Base-by-base conservation (phyloP, 495 filamentous ascomycete species). In the Aspergillus heteromorphus region DNA sequence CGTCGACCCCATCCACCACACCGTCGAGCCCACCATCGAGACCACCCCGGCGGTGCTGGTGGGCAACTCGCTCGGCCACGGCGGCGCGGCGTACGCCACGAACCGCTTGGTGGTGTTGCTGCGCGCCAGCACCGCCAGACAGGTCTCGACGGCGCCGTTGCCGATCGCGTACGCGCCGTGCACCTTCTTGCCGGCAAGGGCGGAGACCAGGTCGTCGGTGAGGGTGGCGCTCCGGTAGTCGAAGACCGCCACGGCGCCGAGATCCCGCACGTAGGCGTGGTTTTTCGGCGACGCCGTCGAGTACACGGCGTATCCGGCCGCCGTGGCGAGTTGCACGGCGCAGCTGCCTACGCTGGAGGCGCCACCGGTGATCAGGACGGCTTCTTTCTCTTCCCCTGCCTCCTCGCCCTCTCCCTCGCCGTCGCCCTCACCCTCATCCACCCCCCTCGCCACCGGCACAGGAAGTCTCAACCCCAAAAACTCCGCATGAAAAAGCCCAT, bases 311-410 rank as follows among this genome's bases (percentile, higher is more conserved):
- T 75, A 75, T 2, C 84, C 84, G 0, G 83, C 71, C 1, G 77
- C 75, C 5, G 68, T 65, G 5, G 81, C 82, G n/a, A 85, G 76
- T 61, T 87, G 86, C 49, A 86, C 82, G 0, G 78, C 79, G 51
- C 73, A 75, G 61, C 71, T 65, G 13, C 85, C 85, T 5, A 86
- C 80, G 29, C 76, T 79, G 7, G 73, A 74, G 7, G 77, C 71
- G 34, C 81, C 84, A 23, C 83, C 83, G 76, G 82, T 86, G 48
- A 86, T 62, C 7, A 86, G 57, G n/a, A n/a, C 0, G 87, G 41
- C 3, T 65, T 68, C 51, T 80, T 64, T 0, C 65, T 71, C 0
- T 49, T 67, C 2, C 72, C n/a, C n/a, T n/a, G n/a, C n/a, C n/a
- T n/a, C n/a, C n/a, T n/a, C n/a, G n/a, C n/a, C n/a, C n/a, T n/a